Percentiles rank a stretch among this genome's conserved stretches.
phyloP scores from a whole-genome alignment of 129 eudicot genomes.

The Kitagawia praeruptora region DNA sequence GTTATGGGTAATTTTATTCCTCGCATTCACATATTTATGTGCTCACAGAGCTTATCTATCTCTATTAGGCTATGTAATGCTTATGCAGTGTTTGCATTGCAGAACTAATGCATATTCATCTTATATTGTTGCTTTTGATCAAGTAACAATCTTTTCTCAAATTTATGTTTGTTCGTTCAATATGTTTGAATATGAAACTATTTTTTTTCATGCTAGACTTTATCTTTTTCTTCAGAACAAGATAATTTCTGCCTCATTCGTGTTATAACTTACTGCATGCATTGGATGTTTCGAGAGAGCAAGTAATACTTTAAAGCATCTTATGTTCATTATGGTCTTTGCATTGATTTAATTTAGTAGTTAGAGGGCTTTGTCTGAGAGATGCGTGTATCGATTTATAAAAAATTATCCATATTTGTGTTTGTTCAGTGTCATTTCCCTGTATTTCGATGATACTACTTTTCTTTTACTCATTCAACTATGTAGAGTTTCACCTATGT shows the following conservation, averaged over 20 bases:
- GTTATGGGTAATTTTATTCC: neutral
- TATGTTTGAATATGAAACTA: slow-evolving; percentile 5
- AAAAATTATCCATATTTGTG: no score
- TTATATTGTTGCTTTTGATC: neutral
- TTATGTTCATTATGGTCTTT: no score
- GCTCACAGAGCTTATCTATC: neutral
- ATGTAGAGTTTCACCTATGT: no score
- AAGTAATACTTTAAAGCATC: no score
- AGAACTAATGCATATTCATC: neutral
- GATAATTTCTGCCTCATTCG: slow-evolving; percentile 91
- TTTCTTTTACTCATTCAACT: no score
- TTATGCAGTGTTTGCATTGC: neutral
- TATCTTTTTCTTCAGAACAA: slow-evolving; percentile 45
- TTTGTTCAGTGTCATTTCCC: no score
- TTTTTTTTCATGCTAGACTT: neutral
- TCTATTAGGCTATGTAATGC: neutral
- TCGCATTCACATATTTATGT: neutral
- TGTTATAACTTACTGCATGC: slow-evolving; percentile 86
- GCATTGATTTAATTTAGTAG: no score
- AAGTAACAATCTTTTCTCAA: neutral
- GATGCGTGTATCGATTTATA: no score
- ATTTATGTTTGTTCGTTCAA: neutral
- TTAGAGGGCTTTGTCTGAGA: no score
- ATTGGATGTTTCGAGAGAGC: no score
- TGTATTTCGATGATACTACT: no score